Evolutionary conservation across 495 filamentous ascomycete species (phyloP).

Genomic region (Darksidea phi): DNA sequence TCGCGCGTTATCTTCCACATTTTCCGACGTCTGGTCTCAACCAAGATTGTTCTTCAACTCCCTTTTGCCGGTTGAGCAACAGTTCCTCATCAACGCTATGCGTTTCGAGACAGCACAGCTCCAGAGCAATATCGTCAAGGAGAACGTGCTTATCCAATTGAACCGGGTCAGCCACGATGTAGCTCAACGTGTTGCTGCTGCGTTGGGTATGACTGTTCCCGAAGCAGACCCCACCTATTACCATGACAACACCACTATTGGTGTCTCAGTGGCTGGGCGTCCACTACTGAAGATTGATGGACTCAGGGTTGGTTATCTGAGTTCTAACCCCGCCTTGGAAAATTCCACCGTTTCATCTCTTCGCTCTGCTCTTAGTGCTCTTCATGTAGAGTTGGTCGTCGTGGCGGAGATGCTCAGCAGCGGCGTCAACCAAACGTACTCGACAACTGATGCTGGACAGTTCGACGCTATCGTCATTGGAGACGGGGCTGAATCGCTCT

Average conservation of each 20-base stretch:
- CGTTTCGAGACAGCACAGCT: constrained; percentile 70
- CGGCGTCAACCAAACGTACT: constrained; percentile 69
- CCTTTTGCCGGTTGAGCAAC: constrained; percentile 65
- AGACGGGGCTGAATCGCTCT: constrained; percentile 55
- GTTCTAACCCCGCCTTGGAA: constrained; percentile 38
- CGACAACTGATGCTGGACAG: constrained; percentile 63
- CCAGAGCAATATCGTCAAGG: constrained; percentile 54
- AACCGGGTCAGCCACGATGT: constrained; percentile 71
- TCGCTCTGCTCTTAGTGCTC: constrained; percentile 46
- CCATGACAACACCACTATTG: constrained; percentile 65
- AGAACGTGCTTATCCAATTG: constrained; percentile 66
- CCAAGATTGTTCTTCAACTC: constrained; percentile 77
- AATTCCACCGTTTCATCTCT: constrained; percentile 43
- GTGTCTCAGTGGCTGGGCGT: constrained; percentile 60
- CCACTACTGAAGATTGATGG: constrained; percentile 61
- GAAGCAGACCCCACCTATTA: constrained; percentile 63
- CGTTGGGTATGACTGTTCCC: constrained; percentile 50
- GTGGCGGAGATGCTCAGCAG: constrained; percentile 60
- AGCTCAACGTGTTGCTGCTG: constrained; percentile 63
- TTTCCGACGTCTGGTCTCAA: constrained; percentile 75
- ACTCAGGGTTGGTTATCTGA: constrained; percentile 67
- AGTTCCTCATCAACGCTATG: constrained; percentile 75
- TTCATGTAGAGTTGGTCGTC: constrained; percentile 57
- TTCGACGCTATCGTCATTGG: constrained; percentile 70
- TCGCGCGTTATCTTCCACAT: constrained; percentile 61